Conservation (phyloP, 768 basidiomycete genomes). For the Mycena polygramma region DNA sequence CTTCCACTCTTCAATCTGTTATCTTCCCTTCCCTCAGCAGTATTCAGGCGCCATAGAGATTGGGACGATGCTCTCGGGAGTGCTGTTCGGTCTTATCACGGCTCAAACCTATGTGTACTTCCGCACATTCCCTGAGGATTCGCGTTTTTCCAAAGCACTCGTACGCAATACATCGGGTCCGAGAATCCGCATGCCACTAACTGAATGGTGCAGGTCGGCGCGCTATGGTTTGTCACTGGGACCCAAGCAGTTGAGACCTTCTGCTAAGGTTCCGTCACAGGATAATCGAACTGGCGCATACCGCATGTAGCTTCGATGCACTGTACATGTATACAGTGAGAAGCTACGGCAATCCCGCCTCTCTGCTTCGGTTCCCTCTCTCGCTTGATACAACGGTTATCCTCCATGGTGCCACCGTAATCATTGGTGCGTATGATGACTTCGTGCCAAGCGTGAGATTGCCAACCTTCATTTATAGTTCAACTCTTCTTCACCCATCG, state of each 20-base stretch:
- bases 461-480: background rate
- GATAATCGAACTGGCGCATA: constrained; percentile 18
- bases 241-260: background rate
- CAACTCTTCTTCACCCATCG: constrained; percentile 26
- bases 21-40: background rate
- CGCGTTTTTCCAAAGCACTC: background rate
- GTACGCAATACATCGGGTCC: background rate
- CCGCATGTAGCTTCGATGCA: constrained; percentile 20
- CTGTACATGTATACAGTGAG: constrained; percentile 23
- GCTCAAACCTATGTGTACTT: constrained; percentile 18
- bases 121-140: constrained; percentile 4
- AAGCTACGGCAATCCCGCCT: constrained; percentile 13
- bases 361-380: constrained; percentile 3
- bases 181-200: background rate
- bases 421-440: constrained; percentile 12
- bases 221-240: constrained; percentile 12
- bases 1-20: too few species aligned
- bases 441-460: background rate
- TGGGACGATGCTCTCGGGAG: constrained; percentile 18
- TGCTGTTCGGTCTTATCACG: constrained; percentile 21
- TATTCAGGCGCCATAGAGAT: constrained; percentile 20
- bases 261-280: background rate
- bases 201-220: background rate
- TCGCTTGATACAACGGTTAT: constrained; percentile 16
- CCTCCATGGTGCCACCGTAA: constrained; percentile 23